Conservation (phyloP, 2,329 filamentous ascomycete species). For the Phialemonium atrogriseum region DNA sequence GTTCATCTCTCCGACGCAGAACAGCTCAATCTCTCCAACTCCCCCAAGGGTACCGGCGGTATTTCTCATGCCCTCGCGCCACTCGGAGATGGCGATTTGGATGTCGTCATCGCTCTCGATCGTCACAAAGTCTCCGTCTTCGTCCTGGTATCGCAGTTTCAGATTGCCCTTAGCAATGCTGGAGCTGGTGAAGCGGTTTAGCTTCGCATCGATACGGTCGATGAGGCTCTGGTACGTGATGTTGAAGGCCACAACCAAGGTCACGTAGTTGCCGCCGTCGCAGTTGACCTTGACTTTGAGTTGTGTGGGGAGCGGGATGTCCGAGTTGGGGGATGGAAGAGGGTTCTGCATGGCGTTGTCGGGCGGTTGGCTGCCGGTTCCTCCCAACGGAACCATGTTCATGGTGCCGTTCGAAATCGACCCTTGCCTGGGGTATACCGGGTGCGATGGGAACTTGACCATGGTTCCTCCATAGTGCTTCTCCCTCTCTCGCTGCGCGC, state of each 20-base stretch:
- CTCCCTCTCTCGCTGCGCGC: constrained; percentile 50
- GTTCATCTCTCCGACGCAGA: constrained; percentile 52
- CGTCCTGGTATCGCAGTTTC: constrained; percentile 83
- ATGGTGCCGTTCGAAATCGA: constrained; percentile 20
- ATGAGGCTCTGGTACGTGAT: constrained; percentile 91
- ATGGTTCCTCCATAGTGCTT: constrained; percentile 43
- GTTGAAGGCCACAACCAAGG: constrained; percentile 91
- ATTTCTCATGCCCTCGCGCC: constrained; percentile 62
- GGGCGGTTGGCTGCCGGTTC: constrained; percentile 23
- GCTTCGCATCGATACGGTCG: constrained; percentile 92
- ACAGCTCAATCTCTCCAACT: constrained; percentile 85
- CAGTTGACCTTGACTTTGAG: constrained; percentile 95
- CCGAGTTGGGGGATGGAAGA: constrained; percentile 26
- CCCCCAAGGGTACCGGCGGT: constrained; percentile 47
- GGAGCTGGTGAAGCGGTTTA: constrained; percentile 76
- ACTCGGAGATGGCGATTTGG: constrained; percentile 89
- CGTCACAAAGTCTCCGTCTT: constrained; percentile 86
- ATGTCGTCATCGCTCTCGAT: constrained; percentile 96
- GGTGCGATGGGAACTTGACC: constrained; percentile 48
- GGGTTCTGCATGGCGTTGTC: constrained; percentile 30
- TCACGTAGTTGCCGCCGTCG: constrained; percentile 77
- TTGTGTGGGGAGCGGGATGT: constrained; percentile 58
- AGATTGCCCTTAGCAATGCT: constrained; percentile 77
- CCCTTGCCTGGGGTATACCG: constrained; percentile 40
- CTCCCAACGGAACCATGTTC: constrained; percentile 23